phyloP scores from a whole-genome alignment of 257 asterid genomes.

The Jaltomata sinuosa region DNA sequence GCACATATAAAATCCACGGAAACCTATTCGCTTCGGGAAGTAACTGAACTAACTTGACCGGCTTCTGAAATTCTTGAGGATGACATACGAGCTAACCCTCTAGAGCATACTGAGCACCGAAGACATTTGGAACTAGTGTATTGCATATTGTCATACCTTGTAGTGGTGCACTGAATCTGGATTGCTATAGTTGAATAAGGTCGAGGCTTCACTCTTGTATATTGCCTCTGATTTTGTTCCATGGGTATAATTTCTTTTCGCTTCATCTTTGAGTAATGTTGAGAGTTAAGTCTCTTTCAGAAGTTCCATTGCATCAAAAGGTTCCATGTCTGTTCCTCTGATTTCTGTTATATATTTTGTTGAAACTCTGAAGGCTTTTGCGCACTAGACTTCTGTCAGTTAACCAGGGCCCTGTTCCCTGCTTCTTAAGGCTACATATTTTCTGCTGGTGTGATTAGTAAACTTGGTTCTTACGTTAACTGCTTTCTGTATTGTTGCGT shows the following conservation, averaged over 20 bases:
- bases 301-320: neutral
- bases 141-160: neutral
- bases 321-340: neutral
- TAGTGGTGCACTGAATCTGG: neutral
- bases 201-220: conserved; percentile 21
- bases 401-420: conserved; percentile 22
- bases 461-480: neutral
- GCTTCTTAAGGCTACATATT: conserved; percentile 6
- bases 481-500: conserved; percentile 8
- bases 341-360: neutral
- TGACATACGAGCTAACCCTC: neutral
- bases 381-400: conserved; percentile 15
- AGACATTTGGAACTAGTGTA: neutral
- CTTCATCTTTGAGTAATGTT: neutral
- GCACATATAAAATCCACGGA: neutral
- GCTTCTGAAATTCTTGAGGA: neutral
- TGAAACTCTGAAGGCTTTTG: neutral
- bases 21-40: neutral
- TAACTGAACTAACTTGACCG: neutral
- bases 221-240: neutral
- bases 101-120: neutral
- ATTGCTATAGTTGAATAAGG: conserved; percentile 12
- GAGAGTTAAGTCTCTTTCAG: neutral
- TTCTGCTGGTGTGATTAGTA: conserved; percentile 7
- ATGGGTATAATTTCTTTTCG: neutral